phyloP scores from a whole-genome alignment of 2,329 filamentous ascomycete genomes.

The Plenodomus lindquistii region DNA sequence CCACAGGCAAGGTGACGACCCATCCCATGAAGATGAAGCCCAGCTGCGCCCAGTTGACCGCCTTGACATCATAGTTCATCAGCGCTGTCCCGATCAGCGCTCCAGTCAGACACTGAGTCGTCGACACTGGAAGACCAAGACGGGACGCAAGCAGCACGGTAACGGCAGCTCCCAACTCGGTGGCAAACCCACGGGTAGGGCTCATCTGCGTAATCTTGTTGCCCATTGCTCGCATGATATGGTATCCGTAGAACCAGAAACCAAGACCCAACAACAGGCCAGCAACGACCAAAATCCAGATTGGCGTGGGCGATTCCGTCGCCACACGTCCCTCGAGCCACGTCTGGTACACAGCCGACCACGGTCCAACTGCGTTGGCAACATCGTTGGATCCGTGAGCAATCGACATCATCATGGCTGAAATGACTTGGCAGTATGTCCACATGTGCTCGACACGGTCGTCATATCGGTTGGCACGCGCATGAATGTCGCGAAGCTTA shows the following conservation, averaged over 20 bases:
- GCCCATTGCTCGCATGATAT: conserved; percentile 65
- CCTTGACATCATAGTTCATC: conserved; percentile 39
- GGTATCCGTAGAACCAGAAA: conserved; percentile 65
- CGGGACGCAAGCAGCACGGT: conserved; percentile 68
- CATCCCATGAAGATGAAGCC: conserved; percentile 48
- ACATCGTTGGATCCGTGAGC: conserved; percentile 72
- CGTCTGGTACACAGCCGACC: conserved; percentile 65
- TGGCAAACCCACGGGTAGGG: conserved; percentile 55
- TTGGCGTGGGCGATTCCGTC: conserved; percentile 55
- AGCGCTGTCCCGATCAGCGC: conserved; percentile 28
- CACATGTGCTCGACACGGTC: conserved; percentile 54
- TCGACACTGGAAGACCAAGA: conserved; percentile 65
- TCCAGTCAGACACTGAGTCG: conserved; percentile 59
- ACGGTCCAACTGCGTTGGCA: conserved; percentile 59
- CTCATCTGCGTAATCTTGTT: conserved; percentile 66
- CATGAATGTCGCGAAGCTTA: conserved; percentile 45
- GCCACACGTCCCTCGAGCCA: conserved; percentile 57
- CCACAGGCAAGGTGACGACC: conserved; percentile 49
- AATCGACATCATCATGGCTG: conserved; percentile 73
- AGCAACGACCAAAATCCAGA: conserved; percentile 64
- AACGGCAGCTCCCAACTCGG: conserved; percentile 53
- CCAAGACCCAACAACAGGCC: conserved; percentile 59
- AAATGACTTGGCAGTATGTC: conserved; percentile 47
- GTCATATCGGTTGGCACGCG: conserved; percentile 51
- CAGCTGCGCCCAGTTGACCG: conserved; percentile 50